phyloP scores from a whole-genome alignment of 257 asterid species.

The Solanum dulcamara region DNA sequence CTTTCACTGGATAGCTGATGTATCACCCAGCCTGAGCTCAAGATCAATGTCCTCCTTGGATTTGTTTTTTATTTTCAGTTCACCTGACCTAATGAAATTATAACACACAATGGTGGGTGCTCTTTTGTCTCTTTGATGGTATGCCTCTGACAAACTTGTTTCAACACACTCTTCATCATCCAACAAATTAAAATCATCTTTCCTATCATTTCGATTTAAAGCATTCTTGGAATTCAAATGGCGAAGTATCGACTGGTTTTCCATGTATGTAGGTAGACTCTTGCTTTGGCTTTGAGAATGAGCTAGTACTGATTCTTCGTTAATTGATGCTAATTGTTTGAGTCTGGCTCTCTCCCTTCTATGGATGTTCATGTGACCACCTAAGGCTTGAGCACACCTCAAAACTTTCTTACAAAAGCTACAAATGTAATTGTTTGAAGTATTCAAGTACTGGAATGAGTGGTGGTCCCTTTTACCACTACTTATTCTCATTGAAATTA shows the following conservation, averaged over 20 bases:
- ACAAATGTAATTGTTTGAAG: neutral
- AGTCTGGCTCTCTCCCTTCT: neutral
- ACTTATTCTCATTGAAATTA: neutral
- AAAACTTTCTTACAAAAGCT: neutral
- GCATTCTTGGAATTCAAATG: neutral
- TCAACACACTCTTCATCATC: neutral
- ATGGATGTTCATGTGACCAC: neutral
- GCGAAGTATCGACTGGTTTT: neutral
- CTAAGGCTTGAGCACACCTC: neutral
- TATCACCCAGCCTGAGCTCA: constrained; percentile 61
- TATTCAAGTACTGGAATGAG: too few relatives aligned
- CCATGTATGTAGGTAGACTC: neutral
- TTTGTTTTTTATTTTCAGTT: too few relatives aligned
- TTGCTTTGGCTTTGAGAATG: neutral
- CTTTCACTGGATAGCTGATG: constrained; percentile 23
- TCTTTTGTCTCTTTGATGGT: constrained; percentile 21
- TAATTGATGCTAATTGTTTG: neutral
- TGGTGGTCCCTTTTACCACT: neutral
- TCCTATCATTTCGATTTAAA: too few relatives aligned
- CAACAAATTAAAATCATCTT: neutral
- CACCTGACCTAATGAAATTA: neutral
- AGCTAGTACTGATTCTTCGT: neutral
- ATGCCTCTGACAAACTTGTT: neutral
- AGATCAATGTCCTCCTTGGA: constrained; percentile 49
- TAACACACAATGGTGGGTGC: neutral